A percentile compares a stretch with the other conserved stretches of the same genome.
These are phyloP conservation scores for Beauveria rudraprayagi DNA, from an alignment of 2,329 filamentous ascomycete genomes.

Conservation along the genomic window DNA sequence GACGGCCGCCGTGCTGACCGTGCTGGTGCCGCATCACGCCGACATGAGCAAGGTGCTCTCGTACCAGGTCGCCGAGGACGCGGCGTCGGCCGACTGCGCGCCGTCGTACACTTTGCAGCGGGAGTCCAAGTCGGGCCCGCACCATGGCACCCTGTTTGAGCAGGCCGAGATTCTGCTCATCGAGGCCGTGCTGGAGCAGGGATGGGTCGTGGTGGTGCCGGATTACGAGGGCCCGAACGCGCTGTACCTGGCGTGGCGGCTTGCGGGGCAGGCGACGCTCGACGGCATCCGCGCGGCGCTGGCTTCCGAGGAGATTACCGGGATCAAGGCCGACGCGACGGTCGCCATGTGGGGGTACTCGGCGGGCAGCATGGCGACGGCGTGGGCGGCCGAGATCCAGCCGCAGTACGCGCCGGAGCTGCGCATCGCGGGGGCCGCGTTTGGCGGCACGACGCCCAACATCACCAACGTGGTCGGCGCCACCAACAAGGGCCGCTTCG, in stretches of 20 bases:
- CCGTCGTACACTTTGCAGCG: constrained; percentile 20
- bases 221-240: constrained; percentile 38
- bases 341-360: constrained; percentile 37
- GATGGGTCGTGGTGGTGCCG: constrained; percentile 40
- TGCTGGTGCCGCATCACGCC: constrained; percentile 28
- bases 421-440: constrained; percentile 18
- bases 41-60: constrained; percentile 27
- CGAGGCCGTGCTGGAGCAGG: constrained; percentile 27
- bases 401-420: constrained; percentile 19
- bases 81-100: constrained; percentile 28
- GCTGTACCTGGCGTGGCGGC: constrained; percentile 32
- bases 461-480: constrained; percentile 12
- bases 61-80: constrained; percentile 34
- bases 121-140: constrained; percentile 17
- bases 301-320: constrained; percentile 18
- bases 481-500: constrained; percentile 13
- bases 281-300: constrained; percentile 37
- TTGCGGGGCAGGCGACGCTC: constrained; percentile 34
- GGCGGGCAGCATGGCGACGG: constrained; percentile 17
- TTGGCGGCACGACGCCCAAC: constrained; percentile 18
- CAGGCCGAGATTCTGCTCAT: constrained; percentile 18
- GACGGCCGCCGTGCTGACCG: constrained; percentile 29
- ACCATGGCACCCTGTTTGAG: constrained; percentile 27
- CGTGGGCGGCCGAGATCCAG: constrained; percentile 20
- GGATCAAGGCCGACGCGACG: constrained; percentile 23